Evolutionary conservation across 805 yeast species (phyloP), one percentile per base, ranked within the genome.

Genomic region (Dipodascus geniculatus): DNA sequence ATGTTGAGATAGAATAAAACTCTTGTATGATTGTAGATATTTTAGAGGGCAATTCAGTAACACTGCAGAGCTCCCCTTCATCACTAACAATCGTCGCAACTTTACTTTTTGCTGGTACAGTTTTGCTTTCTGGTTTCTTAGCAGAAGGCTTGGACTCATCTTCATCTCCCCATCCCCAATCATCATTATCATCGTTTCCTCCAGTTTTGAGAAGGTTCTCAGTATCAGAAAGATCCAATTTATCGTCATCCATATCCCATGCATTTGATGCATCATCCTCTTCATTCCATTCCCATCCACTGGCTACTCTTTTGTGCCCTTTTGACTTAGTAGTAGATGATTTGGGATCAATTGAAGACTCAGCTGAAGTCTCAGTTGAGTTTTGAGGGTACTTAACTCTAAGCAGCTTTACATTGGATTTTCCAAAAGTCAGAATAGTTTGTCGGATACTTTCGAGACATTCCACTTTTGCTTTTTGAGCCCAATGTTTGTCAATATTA

Each of bases 81-180:
- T 28, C 33, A 28, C 33, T 28, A 6, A 28, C 33, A 28, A 28
- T 28, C 6, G 6, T 6, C 11, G 6, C 33, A 28, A 28, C 33
- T 11, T 28, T 28, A 28, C 33, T 28, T 28, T 28, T 28, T 11
- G 6, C 33, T 28, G 6, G 6, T 28, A 6, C 11, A 6, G 11
- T 28, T 28, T 6, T 11, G 11, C 6, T 11, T 28, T 28, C 33
- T 28, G 33, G 33, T 28, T 28, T 28, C 11, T 28, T 28, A 6
- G n/a, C n/a, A n/a, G 33, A 28, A 28, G 33, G 33, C 11, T 6
- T 28, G 6, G 33, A 28, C 33, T 28, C 11, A 14, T 50, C 54
- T 17, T 60, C 61, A n/a, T 60, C 63, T 20, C 59, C 61, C 63
- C 62, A 59, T 3, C 59, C 62, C 61, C 63, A 58, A 22, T 55